Evolutionary conservation across 1,284 basidiomycete species (phyloP), one percentile per base, ranked within the genome.

Genomic region (Cryptococcus hybrid): DNA sequence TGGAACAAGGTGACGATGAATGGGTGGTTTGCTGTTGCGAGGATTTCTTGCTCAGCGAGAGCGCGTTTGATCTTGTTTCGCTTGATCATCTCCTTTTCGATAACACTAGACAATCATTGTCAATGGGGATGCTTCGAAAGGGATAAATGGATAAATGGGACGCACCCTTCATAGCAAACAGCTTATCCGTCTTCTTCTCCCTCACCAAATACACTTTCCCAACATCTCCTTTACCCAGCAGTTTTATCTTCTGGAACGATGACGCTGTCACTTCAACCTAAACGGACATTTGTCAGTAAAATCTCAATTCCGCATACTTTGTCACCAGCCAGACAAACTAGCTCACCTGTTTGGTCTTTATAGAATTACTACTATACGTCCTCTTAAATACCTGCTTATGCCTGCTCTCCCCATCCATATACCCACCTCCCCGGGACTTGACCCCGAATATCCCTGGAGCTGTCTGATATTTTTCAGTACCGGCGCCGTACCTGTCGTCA

Each of bases 31-130:
- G 93, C 89, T 18, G 91, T 93, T 1, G 93, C 92, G 35, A 97
- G 83, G 66, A 97, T 97, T 78, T 96, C 94, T 80, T 96, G 93
- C 79, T 97, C 93, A 7, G 93, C 95, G 66, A 97, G 78, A 12
- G 93, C 93, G 61, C 93, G 87, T 78, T 97, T 96, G 81, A 97
- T 94, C 83, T 97, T 97, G 82, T 94, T 94, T 67, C 93, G 86
- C 80, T 94, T 90, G 78, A 97, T 92, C 93, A 97, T 96, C 81
- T 97, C 93, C 82, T 89, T 90, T 97, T 97, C 52, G 90, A 94
- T 48, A 97, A 81, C 15, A 97, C 93, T 92, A 52, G 8, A 56
- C 58, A 55, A 62, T 2, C 24, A 37, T 15, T 47, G 44, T 43
- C 13, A 55, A 34, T 42, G 50, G 39, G 15, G 12, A 34, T 3